Evolutionary conservation across 192 early-diverging fungal genomes (phyloP), one percentile per base, ranked within the genome.

Genomic region (Podila epicladia): DNA sequence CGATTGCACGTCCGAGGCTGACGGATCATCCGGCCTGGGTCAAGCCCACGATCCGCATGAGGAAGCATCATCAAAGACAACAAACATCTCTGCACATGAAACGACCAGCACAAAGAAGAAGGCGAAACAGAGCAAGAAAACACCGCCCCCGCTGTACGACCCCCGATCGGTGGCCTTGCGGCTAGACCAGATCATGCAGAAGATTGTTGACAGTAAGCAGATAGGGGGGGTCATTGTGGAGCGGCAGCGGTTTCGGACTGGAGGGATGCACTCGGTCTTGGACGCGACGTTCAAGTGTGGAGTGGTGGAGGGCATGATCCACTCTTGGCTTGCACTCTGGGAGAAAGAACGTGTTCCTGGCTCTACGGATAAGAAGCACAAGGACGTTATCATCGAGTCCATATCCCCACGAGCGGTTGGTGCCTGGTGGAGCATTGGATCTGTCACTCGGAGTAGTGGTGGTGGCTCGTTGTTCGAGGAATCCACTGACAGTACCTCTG

Each of bases 231-330:
- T 88, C 4, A 31, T 84, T 13, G 24, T 88, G 11, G 87, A 88
- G 49, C 75, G 65, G 28, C 87, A 88, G 31, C 57, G 87, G 37
- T 85, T 82, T 38, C 62, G 87, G 9, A 64, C 82, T 2, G 62
- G 32, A 26, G 84, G 87, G 11, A 71, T 73, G 24, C 53, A 58
- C 24, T 49, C 55, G 22, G 69, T 88, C 1, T 58, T 86, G 65
- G 85, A 88, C 26, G 35, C 53, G 26, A 82, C 84, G 0, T 65
- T 88, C 49, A 58, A 75, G 24, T 83, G 84, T 55, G 84, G 83
- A 38, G 65, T 74, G 11, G 64, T 88, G 15, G 87, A 88, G 33
- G 82, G 84, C 0, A 74, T 86, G 69, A 68, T 86, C 28, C 85
- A 86, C 51, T 31, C 64, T 4, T 79, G 76, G 76, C 37, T 85